Evolutionary conservation across 139 green algal genomes (phyloP).

Genomic region (Cymbomonas tetramitiformis): DNA sequence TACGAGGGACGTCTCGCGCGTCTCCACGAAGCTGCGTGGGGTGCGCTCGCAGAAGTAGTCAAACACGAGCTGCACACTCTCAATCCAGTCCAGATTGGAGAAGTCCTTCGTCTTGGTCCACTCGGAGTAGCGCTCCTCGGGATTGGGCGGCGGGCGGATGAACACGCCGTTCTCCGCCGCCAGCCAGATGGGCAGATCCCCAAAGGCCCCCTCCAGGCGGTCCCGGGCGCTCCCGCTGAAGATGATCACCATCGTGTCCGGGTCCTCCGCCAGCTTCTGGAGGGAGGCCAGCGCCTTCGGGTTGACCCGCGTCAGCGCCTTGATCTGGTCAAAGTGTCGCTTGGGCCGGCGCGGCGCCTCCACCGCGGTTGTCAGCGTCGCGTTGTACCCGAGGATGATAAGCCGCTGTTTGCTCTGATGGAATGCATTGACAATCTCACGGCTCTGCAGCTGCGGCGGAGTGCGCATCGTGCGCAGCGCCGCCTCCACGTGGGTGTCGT

Average conservation of each 20-base stretch:
- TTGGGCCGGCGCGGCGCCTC: constrained; percentile 49
- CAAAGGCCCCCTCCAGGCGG: constrained; percentile 68
- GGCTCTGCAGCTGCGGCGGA: constrained; percentile 44
- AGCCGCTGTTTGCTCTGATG: constrained; percentile 19
- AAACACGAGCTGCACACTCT: constrained; percentile 86
- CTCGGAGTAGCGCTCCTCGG: neutral
- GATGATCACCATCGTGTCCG: constrained; percentile 57
- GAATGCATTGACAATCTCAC: constrained; percentile 14
- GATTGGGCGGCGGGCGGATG: constrained; percentile 35
- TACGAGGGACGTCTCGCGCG: constrained; percentile 78
- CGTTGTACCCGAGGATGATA: constrained; percentile 72
- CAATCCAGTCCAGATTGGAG: constrained; percentile 76
- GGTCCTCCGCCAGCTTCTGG: constrained; percentile 23
- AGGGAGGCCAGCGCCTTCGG: constrained; percentile 2
- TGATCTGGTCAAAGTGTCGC: constrained; percentile 27
- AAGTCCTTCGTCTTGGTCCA: neutral
- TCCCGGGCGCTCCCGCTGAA: constrained; percentile 54
- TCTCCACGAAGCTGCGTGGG: constrained; percentile 75
- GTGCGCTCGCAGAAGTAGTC: constrained; percentile 97
- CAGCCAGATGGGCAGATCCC: constrained; percentile 66
- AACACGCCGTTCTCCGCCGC: constrained; percentile 92
- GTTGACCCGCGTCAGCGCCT: constrained; percentile 24
- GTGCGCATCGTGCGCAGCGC: constrained; percentile 72
- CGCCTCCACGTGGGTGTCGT: constrained; percentile 94
- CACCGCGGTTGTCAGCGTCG: constrained; percentile 73